Conservation (phyloP, 2,329 filamentous ascomycete species). For the Aspergillus fischeri region DNA sequence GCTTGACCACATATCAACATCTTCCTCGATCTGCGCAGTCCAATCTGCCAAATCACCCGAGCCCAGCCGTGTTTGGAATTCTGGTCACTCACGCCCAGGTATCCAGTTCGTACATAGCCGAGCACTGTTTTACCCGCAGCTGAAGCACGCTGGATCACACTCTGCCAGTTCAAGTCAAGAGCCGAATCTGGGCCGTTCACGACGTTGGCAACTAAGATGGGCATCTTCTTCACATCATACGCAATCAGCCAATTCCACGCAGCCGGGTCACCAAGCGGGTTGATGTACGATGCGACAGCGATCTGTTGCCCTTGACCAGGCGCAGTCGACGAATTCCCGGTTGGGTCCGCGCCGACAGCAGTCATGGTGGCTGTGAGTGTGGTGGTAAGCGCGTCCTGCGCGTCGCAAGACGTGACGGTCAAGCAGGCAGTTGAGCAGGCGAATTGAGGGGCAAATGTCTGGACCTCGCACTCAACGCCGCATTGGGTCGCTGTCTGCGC, state of each 20-base stretch:
- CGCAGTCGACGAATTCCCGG: neutral
- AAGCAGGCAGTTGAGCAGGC: slow-evolving; percentile 1
- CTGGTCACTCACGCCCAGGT: slow-evolving; percentile 14
- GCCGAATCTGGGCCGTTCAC: slow-evolving; percentile 13
- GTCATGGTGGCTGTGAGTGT: slow-evolving; percentile 1
- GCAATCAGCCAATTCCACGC: slow-evolving; percentile 13
- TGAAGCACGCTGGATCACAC: slow-evolving; percentile 10
- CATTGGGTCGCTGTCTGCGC: slow-evolving; percentile 1
- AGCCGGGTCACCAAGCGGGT: slow-evolving; percentile 13
- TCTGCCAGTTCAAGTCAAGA: slow-evolving; percentile 8
- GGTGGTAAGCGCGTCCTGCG: neutral
- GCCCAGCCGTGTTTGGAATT: slow-evolving; percentile 13
- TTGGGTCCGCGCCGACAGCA: neutral
- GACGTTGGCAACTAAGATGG: slow-evolving; percentile 15
- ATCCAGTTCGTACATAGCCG: slow-evolving; percentile 17
- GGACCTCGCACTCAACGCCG: neutral
- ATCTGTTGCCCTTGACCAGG: slow-evolving; percentile 13
- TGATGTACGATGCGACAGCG: slow-evolving; percentile 18
- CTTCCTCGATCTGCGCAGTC: slow-evolving; percentile 15
- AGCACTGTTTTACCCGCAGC: slow-evolving; percentile 12
- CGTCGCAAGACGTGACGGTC: slow-evolving; percentile 1
- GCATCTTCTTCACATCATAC: slow-evolving; percentile 11
- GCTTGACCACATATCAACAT: slow-evolving; percentile 15
- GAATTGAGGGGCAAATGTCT: slow-evolving; percentile 1
- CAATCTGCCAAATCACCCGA: slow-evolving; percentile 12